phyloP scores from a whole-genome alignment of 2,329 filamentous ascomycete species.

The Fusarium sterilihyphosum region DNA sequence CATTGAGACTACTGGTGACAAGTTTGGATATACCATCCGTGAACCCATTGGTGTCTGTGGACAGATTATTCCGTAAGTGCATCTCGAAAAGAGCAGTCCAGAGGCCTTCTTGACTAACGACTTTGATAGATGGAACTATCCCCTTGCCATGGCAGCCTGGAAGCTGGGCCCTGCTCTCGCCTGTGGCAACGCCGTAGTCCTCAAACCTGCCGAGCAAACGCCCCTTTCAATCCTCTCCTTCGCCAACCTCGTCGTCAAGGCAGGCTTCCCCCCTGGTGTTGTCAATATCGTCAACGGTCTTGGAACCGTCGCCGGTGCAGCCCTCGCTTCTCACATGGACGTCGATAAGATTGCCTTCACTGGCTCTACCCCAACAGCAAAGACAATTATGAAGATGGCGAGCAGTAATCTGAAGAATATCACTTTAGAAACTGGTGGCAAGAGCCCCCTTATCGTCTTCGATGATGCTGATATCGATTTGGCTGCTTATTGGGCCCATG shows the following conservation, averaged over 20 bases:
- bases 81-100: rapidly evolving
- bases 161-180: slow-evolving; percentile 79
- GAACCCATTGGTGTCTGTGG: slow-evolving; percentile 83
- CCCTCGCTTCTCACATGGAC: slow-evolving; percentile 72
- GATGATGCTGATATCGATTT: slow-evolving; percentile 73
- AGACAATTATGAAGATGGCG: slow-evolving; percentile 80
- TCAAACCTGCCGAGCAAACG: slow-evolving; percentile 75
- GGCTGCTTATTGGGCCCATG: slow-evolving; percentile 68
- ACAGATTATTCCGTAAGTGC: slow-evolving; percentile 69
- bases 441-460: slow-evolving; percentile 72
- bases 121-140: slow-evolving; percentile 69
- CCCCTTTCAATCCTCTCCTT: slow-evolving; percentile 73
- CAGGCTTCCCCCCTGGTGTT: slow-evolving; percentile 81
- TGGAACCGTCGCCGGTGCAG: slow-evolving; percentile 73
- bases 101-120: background rate
- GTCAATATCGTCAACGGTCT: slow-evolving; percentile 80
- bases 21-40: slow-evolving; percentile 79
- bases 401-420: slow-evolving; percentile 73
- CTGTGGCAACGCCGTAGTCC: slow-evolving; percentile 69
- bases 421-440: slow-evolving; percentile 74
- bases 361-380: slow-evolving; percentile 76
- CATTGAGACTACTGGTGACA: slow-evolving; percentile 73
- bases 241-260: slow-evolving; percentile 73
- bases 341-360: slow-evolving; percentile 85
- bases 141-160: slow-evolving; percentile 63